Conservation (phyloP, 2,329 filamentous ascomycete species). For the Delphinella strobiligena region DNA sequence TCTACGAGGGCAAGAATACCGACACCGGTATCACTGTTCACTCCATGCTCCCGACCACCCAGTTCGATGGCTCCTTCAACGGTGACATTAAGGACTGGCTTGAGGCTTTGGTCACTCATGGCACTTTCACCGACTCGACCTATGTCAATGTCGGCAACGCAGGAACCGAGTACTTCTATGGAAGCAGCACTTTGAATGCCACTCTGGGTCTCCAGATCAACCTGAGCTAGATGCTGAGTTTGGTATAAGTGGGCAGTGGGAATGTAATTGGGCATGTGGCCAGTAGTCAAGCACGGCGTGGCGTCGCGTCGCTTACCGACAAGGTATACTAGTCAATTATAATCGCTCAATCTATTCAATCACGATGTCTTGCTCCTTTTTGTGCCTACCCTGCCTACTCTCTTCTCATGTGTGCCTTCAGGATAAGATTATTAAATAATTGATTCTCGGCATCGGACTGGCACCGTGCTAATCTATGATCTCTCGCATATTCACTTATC, state of each 20-base stretch:
- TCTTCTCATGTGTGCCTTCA: too few species aligned
- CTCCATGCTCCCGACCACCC: constrained; percentile 25
- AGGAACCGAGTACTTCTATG: constrained; percentile 14
- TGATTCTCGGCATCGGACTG: too few species aligned
- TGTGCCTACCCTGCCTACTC: too few species aligned
- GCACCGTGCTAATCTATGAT: too few species aligned
- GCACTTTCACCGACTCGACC: constrained; percentile 23
- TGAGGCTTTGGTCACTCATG: constrained; percentile 24
- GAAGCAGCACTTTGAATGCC: constrained; percentile 5
- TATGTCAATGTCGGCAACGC: constrained; percentile 34
- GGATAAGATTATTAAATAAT: too few species aligned
- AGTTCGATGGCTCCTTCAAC: constrained; percentile 26
- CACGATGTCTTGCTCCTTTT: too few species aligned
- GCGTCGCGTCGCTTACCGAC: background rate
- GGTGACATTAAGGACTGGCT: constrained; percentile 34
- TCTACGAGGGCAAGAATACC: constrained; percentile 31
- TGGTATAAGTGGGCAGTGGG: too few species aligned
- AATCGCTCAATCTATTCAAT: background rate
- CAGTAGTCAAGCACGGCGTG: background rate
- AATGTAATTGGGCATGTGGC: too few species aligned
- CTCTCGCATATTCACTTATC: too few species aligned
- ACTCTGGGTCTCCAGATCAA: constrained; percentile 5
- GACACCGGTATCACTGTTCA: constrained; percentile 33
- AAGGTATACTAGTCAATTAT: background rate
- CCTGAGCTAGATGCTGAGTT: background rate